Base-by-base conservation (phyloP, 2,329 filamentous ascomycete genomes). In the Furcasterigmium sp. region DNA sequence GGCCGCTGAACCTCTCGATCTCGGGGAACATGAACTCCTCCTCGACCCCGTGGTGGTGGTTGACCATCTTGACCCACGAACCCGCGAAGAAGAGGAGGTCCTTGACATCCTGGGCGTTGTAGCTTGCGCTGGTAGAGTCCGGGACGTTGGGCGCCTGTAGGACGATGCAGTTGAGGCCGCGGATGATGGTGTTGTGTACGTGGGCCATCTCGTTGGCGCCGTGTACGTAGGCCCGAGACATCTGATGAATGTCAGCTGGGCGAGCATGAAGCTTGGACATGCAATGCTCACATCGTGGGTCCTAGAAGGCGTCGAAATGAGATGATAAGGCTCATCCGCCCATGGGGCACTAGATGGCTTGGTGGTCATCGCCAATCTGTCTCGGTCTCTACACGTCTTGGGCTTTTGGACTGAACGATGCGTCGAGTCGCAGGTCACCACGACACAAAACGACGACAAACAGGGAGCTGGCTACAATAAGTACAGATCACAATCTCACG, bases 31-130 rank as follows among this genome's bases (percentile, higher is more conserved):
- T 60, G 36, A 53, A 45, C 0, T 36, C 44, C 39, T 67, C 63
- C 42, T 67, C 63, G 28, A 52, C 46, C 2, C 50, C 40, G 43
- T 66, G 63, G 44, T 65, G 63, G 44, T 64, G 59, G 29, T 63
- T 49, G 5, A 67, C 56, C 29, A 56, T 58, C 14, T 61, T 56
- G 15, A 49, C 50, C 57, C 61, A 67, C 10, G 56, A 57, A 3
- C 50, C 44, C 8, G 60, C 50, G 45, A 60, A 62, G 10, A 55
- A 50, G 35, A 37, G 35, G 35, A 37, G 35, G 35, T 37, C 35
- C 23, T 37, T 37, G 19, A 20, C 13, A 63, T 55, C 46, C 11
- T 46, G 41, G 36, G 39, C 2, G 20, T 37, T 37, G 28, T 49
- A 48, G 11, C 35, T 29, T 14, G 47, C 37, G 20, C 48, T 32